Percentiles rank a stretch among this genome's conserved stretches.
phyloP scores from a whole-genome alignment of 140 eudicot species.

The Anethum foeniculum region DNA sequence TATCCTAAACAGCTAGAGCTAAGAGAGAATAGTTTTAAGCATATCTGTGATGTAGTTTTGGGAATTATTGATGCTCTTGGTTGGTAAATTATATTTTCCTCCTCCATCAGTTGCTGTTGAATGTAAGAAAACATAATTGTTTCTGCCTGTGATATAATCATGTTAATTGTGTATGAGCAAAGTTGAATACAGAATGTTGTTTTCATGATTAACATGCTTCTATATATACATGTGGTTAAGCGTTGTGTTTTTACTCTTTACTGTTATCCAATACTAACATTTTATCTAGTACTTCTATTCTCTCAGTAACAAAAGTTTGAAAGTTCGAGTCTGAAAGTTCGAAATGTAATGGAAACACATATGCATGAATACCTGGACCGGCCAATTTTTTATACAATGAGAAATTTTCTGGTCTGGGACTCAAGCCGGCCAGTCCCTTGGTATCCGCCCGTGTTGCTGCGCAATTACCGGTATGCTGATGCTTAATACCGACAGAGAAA shows the following conservation, averaged over 20 bases:
- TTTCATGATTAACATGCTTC: not conserved
- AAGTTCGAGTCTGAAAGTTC: not conserved
- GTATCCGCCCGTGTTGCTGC: not conserved
- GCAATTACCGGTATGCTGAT: not conserved
- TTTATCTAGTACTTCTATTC: too few relatives aligned
- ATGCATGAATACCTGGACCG: not conserved
- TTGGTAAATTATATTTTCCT: not conserved
- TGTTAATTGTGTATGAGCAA: not conserved
- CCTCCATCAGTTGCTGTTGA: not conserved
- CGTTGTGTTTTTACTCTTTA: too few relatives aligned
- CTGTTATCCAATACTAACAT: too few relatives aligned
- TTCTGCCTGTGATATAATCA: not conserved
- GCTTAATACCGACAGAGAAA: not conserved
- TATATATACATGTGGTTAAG: too few relatives aligned
- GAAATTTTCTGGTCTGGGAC: not conserved
- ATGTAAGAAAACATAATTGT: not conserved
- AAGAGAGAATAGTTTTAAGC: constrained; percentile 71
- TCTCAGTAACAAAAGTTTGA: not conserved
- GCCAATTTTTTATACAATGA: too few relatives aligned
- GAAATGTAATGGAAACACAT: not conserved
- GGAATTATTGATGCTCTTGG: constrained; percentile 60
- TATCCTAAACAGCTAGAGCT: constrained; percentile 59
- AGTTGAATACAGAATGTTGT: not conserved
- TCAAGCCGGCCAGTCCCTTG: not conserved
- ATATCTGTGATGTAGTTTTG: constrained; percentile 65